Percentiles rank a stretch among this genome's conserved stretches.
These are phyloP conservation scores for Annulohypoxylon bovei DNA, from an alignment of 495 filamentous ascomycete genomes.

Conservation along the genomic window DNA sequence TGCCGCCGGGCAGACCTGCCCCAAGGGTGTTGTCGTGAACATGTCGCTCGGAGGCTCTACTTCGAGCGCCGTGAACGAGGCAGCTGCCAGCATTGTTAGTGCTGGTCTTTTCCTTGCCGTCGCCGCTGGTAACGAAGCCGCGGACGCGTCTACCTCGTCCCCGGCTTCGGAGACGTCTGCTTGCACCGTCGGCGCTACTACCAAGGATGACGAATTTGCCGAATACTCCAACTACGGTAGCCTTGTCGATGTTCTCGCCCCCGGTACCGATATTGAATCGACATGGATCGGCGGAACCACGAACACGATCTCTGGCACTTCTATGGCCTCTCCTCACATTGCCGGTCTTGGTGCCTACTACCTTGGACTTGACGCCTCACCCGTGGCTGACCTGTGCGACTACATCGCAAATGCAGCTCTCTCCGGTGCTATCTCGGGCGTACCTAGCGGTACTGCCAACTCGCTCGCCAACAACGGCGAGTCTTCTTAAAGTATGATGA, in stretches of 20 bases:
- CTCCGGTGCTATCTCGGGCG: constrained; percentile 45
- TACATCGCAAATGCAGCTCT: constrained; percentile 53
- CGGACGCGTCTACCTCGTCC: constrained; percentile 53
- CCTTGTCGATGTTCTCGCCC: constrained; percentile 66
- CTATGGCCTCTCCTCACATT: constrained; percentile 67
- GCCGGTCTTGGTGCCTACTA: constrained; percentile 64
- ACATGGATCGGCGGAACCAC: constrained; percentile 58
- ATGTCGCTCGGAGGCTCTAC: constrained; percentile 60
- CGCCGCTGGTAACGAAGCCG: constrained; percentile 59
- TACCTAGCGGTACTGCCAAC: constrained; percentile 58
- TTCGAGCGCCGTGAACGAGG: constrained; percentile 58
- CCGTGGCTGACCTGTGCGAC: constrained; percentile 48
- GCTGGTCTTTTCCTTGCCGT: constrained; percentile 59
- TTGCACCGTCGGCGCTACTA: constrained; percentile 67
- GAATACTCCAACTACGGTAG: constrained; percentile 67
- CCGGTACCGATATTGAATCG: constrained; percentile 61
- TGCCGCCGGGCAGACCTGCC: constrained; percentile 45
- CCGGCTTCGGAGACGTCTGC: constrained; percentile 62
- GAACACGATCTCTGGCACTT: constrained; percentile 68
- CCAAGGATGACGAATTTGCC: constrained; percentile 54
- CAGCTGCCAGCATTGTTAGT: constrained; percentile 54
- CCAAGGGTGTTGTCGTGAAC: constrained; percentile 57
- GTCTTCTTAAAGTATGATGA: constrained; percentile 35
- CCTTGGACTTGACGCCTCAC: constrained; percentile 51
- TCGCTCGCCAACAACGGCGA: constrained; percentile 62